Evolutionary conservation across 1,284 basidiomycete genomes (phyloP).

Genomic region (Peniophora sp.): DNA sequence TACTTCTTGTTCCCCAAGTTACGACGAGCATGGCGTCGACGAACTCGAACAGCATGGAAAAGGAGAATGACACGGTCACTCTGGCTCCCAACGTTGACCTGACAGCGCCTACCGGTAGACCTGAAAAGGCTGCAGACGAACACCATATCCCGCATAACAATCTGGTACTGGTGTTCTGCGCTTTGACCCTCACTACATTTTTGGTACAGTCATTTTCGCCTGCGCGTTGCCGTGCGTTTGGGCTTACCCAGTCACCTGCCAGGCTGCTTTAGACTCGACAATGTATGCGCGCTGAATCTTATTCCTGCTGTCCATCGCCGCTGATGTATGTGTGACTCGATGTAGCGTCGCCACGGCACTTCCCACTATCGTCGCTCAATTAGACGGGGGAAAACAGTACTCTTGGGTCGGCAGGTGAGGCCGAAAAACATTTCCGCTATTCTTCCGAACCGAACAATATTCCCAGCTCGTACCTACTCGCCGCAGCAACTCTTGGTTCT

Average conservation of each 20-base stretch:
- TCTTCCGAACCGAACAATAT: neutral
- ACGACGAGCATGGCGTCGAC: too few relatives aligned
- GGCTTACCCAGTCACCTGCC: neutral
- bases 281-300: neutral
- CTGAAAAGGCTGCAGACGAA: neutral
- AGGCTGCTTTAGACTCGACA: neutral
- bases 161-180: neutral
- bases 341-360: constrained; percentile 70
- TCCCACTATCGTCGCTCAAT: constrained; percentile 64
- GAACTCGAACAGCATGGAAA: too few relatives aligned
- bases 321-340: neutral
- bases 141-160: neutral
- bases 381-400: constrained; percentile 63
- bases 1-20: too few relatives aligned
- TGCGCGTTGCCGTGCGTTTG: neutral
- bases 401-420: constrained; percentile 72
- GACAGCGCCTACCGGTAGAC: too few relatives aligned
- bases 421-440: neutral
- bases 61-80: too few relatives aligned
- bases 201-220: neutral
- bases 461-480: constrained; percentile 59
- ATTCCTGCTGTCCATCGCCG: neutral
- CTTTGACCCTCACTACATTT: neutral
- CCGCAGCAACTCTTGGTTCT: constrained; percentile 58
- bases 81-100: too few relatives aligned